phyloP scores from a whole-genome alignment of 2,329 filamentous ascomycete genomes.

The Grosmannia huntii region DNA sequence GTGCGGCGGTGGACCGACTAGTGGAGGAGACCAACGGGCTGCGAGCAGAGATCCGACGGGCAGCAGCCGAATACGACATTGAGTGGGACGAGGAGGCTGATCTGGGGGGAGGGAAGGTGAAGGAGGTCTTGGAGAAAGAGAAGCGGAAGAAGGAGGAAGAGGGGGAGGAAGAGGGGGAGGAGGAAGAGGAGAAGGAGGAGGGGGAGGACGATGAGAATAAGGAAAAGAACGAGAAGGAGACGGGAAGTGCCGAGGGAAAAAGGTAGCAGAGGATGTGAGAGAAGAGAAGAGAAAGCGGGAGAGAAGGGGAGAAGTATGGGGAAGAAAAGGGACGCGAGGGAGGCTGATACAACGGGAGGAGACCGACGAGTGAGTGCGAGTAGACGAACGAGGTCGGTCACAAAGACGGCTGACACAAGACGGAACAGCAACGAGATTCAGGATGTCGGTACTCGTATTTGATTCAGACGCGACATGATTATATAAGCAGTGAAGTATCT shows the following conservation, averaged over 20 bases:
- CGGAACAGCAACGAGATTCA: too few relatives aligned
- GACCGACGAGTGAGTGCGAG: too few relatives aligned
- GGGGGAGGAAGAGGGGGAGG: conserved; percentile 21
- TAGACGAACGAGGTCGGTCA: too few relatives aligned
- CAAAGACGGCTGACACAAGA: too few relatives aligned
- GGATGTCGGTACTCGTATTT: too few relatives aligned
- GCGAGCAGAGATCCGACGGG: conserved; percentile 63
- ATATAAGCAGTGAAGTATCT: too few relatives aligned
- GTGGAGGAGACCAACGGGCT: conserved; percentile 70
- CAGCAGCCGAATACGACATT: conserved; percentile 79
- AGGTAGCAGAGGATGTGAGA: background rate
- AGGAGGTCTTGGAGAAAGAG: conserved; percentile 42
- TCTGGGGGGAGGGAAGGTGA: conserved; percentile 49
- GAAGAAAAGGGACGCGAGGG: too few relatives aligned
- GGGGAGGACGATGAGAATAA: conserved; percentile 12
- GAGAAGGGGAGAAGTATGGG: too few relatives aligned
- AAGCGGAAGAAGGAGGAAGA: conserved; percentile 28
- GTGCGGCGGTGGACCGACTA: conserved; percentile 58
- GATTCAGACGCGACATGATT: too few relatives aligned
- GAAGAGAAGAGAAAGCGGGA: too few relatives aligned
- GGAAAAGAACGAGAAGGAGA: background rate
- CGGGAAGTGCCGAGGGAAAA: background rate
- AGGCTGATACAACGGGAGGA: too few relatives aligned
- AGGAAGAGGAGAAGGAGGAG: conserved; percentile 8
- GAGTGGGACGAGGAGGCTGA: conserved; percentile 75